Conservation (phyloP, 1,284 basidiomycete genomes). For the Ustanciosporium gigantosporum region DNA sequence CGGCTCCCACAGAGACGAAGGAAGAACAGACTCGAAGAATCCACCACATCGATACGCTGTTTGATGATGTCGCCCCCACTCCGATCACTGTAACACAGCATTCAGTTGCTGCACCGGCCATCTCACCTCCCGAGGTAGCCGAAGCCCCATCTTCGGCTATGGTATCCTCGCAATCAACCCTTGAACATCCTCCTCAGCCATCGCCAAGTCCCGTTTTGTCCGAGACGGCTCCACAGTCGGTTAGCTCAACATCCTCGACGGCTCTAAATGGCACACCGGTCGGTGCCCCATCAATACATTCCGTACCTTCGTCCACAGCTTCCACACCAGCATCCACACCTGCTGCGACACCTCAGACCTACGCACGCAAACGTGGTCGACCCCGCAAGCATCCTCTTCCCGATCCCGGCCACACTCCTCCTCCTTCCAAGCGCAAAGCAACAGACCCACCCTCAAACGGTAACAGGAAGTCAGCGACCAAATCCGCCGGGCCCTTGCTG, state of each 20-base stretch:
- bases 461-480: slow-evolving; percentile 9
- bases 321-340: slow-evolving; percentile 6
- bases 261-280: too few relatives aligned
- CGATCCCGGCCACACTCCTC: slow-evolving; percentile 13
- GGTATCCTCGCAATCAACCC: too few relatives aligned
- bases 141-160: too few relatives aligned
- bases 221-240: too few relatives aligned
- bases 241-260: too few relatives aligned
- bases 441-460: background rate
- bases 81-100: too few relatives aligned
- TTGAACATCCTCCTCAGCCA: too few relatives aligned
- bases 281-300: background rate
- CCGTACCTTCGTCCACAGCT: background rate
- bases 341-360: slow-evolving; percentile 14
- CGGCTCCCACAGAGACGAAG: too few relatives aligned
- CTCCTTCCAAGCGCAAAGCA: slow-evolving; percentile 33
- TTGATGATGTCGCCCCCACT: background rate
- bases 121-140: too few relatives aligned
- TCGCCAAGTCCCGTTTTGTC: too few relatives aligned
- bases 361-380: slow-evolving; percentile 20
- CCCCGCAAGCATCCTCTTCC: slow-evolving; percentile 36
- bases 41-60: slow-evolving; percentile 29
- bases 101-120: too few relatives aligned
- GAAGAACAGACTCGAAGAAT: slow-evolving; percentile 32
- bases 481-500: slow-evolving; percentile 12